Conservation (phyloP, 1,284 basidiomycete genomes). For the Tilletia horrida region DNA sequence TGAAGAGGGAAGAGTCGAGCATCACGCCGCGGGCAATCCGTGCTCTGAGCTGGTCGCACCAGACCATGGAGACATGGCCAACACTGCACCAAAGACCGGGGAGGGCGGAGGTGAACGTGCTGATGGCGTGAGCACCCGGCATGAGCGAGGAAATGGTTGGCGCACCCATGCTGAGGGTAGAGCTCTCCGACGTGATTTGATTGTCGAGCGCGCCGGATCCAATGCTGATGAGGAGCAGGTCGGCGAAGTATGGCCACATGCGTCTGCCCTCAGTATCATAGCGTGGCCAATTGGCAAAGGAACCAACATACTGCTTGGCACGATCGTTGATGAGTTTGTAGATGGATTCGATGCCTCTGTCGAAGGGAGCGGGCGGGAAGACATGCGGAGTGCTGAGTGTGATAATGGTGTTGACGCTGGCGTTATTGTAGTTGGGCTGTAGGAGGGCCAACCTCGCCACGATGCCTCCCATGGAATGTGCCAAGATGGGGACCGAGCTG, state of each 20-base stretch:
- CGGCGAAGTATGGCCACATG: slow-evolving; percentile 18
- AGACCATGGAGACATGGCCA: slow-evolving; percentile 93
- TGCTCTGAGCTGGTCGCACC: slow-evolving; percentile 96
- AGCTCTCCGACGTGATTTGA: slow-evolving; percentile 88
- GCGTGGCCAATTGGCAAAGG: slow-evolving; percentile 41
- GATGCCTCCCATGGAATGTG: slow-evolving; percentile 98
- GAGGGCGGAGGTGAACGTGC: slow-evolving; percentile 72
- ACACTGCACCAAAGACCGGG: slow-evolving; percentile 91
- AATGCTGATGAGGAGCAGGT: slow-evolving; percentile 70
- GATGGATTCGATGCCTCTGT: slow-evolving; percentile 71
- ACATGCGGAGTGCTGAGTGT: slow-evolving; percentile 93
- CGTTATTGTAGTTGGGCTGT: slow-evolving; percentile 58
- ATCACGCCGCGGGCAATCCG: slow-evolving; percentile 64
- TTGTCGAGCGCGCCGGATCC: slow-evolving; percentile 89
- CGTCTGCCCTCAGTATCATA: slow-evolving; percentile 50
- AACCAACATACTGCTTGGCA: background rate
- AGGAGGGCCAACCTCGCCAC: slow-evolving; percentile 70
- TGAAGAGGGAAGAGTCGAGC: slow-evolving; percentile 22
- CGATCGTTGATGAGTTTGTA: slow-evolving; percentile 60
- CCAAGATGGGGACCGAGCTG: slow-evolving; percentile 69
- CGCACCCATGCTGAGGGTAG: slow-evolving; percentile 63
- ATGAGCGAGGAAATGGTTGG: slow-evolving; percentile 25
- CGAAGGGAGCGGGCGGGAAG: slow-evolving; percentile 82
- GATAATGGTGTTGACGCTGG: slow-evolving; percentile 70
- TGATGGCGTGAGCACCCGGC: slow-evolving; percentile 54